Base-by-base conservation (phyloP, 495 filamentous ascomycete genomes). In the Penicillium herquei region DNA sequence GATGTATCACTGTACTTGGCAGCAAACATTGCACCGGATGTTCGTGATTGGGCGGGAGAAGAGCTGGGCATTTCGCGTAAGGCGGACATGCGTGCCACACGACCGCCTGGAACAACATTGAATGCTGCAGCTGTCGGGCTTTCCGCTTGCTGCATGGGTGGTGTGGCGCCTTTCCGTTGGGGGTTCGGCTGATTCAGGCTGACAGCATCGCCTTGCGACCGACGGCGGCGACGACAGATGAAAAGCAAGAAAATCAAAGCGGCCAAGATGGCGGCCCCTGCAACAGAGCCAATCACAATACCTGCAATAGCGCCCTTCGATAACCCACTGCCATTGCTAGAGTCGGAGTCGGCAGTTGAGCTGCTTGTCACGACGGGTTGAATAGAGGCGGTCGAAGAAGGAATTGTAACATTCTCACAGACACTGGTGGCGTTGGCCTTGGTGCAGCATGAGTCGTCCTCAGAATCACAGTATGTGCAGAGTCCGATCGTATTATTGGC, bases 71-170 rank as follows among this genome's bases (percentile, higher is more conserved):
- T 78, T 54, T 78, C 85, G 67, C 97, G 92, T 34, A 99, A 74
- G 11, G 95, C 95, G 32, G 93, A 92, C 95, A 99, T 98, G 35
- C 95, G 84, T 8, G 94, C 88, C 45, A 99, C 92, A 41, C 95
- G 85, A 35, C 91, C 92, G 32, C 92, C 93, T 37, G 92, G 88
- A 21, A 93, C 81, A 32, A 88, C 78, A 56, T 90, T 87, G 57
- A 87, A 89, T 34, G 82, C 84, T 57, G 52, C 80, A 75, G 50
- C 34, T 14, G 43, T 46, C 12, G 84, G 81, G 58, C 61, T 74
- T n/a, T 63, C 63, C 21, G 62, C 56, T 59, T 72, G 75, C 40
- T 72, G 79, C 80, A 84, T 84, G n/a, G 74, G 68, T 6, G 76
- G 66, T 12, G 74, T 68, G 18, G 39, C 49, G 10, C 77, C 74